These are phyloP conservation scores for Cordyceps pruinosa DNA, from an alignment of 2,329 filamentous ascomycete genomes.

Conservation along the genomic window DNA sequence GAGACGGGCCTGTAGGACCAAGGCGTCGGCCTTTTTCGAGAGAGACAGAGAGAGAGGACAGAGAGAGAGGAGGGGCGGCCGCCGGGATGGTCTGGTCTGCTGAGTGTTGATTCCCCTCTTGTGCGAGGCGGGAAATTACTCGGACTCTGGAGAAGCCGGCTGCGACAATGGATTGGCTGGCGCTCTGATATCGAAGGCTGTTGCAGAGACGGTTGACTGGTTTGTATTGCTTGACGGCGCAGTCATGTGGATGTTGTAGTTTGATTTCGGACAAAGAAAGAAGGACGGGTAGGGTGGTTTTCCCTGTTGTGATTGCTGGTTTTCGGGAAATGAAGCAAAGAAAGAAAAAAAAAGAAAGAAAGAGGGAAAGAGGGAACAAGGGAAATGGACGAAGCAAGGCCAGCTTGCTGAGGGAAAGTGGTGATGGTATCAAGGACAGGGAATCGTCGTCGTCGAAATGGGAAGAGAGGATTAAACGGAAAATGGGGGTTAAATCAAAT, in stretches of 20 bases:
- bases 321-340: conserved; percentile 29
- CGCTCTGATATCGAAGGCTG: neutral
- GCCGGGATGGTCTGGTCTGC: conserved; percentile 3
- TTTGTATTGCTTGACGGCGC: neutral
- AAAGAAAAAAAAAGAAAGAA: conserved; percentile 31
- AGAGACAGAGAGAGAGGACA: neutral
- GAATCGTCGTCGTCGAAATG: neutral
- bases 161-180: conserved; percentile 6
- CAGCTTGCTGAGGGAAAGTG: conserved; percentile 40
- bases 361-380: conserved; percentile 36
- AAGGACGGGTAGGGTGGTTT: too few species aligned
- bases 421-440: conserved; percentile 29
- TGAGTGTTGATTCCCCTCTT: neutral
- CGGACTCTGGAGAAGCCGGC: neutral
- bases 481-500: conserved; percentile 15
- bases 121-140: conserved; percentile 9
- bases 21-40: neutral
- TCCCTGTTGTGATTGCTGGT: conserved; percentile 17
- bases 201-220: conserved; percentile 5
- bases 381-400: conserved; percentile 45
- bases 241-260: conserved; percentile 6
- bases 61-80: neutral
- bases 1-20: neutral
- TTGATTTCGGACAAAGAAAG: conserved; percentile 2
- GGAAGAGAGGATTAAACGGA: neutral